These are phyloP conservation scores for Rubia tinctorum DNA, from an alignment of 305 asterid species.

Conservation along the genomic window DNA sequence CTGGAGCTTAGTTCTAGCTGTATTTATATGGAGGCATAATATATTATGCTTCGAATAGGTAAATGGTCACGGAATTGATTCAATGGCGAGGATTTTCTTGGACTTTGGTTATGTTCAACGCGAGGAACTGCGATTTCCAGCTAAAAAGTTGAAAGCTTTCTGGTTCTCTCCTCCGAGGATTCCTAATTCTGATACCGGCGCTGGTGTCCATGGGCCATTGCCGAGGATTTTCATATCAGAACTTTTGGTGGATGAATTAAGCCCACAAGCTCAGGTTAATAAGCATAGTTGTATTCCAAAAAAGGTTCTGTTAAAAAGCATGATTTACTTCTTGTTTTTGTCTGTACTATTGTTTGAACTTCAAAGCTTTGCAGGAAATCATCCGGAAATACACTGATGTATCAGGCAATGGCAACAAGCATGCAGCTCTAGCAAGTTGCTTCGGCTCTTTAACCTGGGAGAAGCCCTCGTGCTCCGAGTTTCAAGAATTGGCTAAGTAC, in stretches of 20 bases:
- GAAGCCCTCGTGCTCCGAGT: conserved; percentile 67
- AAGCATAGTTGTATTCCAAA: not conserved
- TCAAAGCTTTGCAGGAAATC: conserved; percentile 47
- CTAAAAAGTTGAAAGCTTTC: conserved; percentile 85
- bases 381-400: conserved; percentile 57
- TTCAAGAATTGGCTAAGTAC: conserved; percentile 72
- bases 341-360: no score
- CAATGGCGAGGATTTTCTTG: conserved; percentile 66
- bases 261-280: conserved; percentile 74
- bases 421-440: conserved; percentile 84
- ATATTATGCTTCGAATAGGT: conserved; percentile 35
- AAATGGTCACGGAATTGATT: conserved; percentile 79
- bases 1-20: not conserved
- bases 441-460: conserved; percentile 91
- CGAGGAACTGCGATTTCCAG: conserved; percentile 88
- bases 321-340: not conserved
- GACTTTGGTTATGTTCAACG: conserved; percentile 80
- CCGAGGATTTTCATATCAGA: conserved; percentile 96
- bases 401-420: conserved; percentile 56
- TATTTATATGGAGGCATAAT: conserved; percentile 9
- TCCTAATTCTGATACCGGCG: conserved; percentile 32
- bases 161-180: conserved; percentile 83
- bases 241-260: conserved; percentile 87
- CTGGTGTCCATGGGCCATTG: conserved; percentile 67
- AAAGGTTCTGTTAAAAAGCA: not conserved